phyloP scores from a whole-genome alignment of 768 basidiomycete species.

The Phylloporus scabripes region DNA sequence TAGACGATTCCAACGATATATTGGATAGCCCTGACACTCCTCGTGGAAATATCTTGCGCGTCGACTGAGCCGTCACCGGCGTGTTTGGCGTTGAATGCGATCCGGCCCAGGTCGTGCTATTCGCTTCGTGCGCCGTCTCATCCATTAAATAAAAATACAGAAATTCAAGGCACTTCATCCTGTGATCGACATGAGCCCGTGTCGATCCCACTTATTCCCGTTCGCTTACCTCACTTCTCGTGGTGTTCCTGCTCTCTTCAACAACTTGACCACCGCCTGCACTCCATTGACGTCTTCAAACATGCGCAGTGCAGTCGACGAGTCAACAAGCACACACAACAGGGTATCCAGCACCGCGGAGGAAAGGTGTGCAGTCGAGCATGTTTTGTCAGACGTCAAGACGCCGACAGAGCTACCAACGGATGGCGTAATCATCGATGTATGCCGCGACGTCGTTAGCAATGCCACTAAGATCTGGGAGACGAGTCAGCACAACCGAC shows the following conservation, averaged over 20 bases:
- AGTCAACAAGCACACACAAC: constrained; percentile 85
- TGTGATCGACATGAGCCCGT: constrained; percentile 27
- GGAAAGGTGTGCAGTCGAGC: constrained; percentile 44
- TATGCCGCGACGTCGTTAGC: constrained; percentile 63
- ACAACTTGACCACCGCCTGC: constrained; percentile 76
- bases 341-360: constrained; percentile 78
- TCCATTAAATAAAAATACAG: constrained; percentile 93
- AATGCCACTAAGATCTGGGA: constrained; percentile 65
- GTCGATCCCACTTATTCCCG: constrained; percentile 35
- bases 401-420: not conserved
- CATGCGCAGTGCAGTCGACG: constrained; percentile 61
- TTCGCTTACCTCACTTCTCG: constrained; percentile 79
- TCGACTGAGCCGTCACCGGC: constrained; percentile 17
- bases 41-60: constrained; percentile 22
- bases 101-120: constrained; percentile 1
- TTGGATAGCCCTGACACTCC: constrained; percentile 15
- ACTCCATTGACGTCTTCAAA: constrained; percentile 79
- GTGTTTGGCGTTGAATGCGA: constrained; percentile 34
- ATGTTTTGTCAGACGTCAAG: constrained; percentile 20
- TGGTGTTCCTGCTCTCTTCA: constrained; percentile 83
- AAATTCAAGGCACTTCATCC: constrained; percentile 96
- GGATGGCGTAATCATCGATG: constrained; percentile 32
- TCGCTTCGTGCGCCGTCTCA: constrained; percentile 43
- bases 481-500: constrained; percentile 5
- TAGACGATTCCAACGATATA: constrained; percentile 19